phyloP scores from a whole-genome alignment of 2,329 filamentous ascomycete species.

The Aspergillus sojae region DNA sequence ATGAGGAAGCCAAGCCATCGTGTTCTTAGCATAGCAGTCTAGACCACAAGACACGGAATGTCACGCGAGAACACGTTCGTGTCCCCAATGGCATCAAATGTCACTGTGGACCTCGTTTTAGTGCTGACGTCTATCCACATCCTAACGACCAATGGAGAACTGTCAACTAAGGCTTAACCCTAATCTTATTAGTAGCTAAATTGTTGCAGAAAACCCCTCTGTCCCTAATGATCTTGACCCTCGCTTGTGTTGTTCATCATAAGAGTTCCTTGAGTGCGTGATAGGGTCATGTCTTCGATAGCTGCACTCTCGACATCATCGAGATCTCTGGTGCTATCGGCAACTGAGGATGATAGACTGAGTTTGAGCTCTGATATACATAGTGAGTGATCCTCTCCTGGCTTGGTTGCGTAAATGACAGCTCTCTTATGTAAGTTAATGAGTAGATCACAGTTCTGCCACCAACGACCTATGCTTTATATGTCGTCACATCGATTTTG shows the following conservation, averaged over 20 bases:
- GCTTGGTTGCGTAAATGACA: too few relatives aligned
- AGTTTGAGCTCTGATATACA: background rate
- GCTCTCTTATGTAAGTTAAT: background rate
- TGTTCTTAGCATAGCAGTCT: background rate
- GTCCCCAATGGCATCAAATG: background rate
- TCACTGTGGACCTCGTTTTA: background rate
- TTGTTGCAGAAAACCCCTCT: background rate
- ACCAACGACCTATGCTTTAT: background rate
- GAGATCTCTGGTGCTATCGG: background rate
- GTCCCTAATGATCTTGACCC: too few relatives aligned
- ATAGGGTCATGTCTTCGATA: background rate
- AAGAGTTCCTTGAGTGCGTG: too few relatives aligned
- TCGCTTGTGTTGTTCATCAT: background rate
- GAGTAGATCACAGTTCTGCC: background rate
- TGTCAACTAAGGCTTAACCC: background rate
- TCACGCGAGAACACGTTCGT: background rate
- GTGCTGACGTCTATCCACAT: background rate
- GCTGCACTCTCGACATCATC: background rate
- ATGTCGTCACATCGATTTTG: background rate
- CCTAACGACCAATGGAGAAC: background rate
- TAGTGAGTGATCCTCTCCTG: background rate
- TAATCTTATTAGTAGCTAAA: background rate
- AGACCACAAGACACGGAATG: background rate
- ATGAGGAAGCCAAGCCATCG: background rate
- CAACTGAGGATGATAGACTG: background rate